phyloP scores from a whole-genome alignment of 768 basidiomycete species.

The Tricholoma terreum region DNA sequence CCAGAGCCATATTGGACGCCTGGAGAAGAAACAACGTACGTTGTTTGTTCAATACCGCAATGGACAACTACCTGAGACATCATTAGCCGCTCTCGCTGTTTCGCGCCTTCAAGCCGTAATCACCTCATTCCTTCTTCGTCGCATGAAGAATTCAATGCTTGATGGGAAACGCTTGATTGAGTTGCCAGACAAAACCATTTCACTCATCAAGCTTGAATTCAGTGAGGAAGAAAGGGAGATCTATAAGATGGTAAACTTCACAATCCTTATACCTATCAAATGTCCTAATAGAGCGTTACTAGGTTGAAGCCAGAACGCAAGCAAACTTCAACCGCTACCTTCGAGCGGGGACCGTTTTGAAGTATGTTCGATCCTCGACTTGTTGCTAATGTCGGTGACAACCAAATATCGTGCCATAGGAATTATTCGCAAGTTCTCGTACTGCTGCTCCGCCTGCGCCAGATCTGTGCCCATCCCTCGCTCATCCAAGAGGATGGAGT shows the following conservation, averaged over 20 bases:
- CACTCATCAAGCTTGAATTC: slow-evolving; percentile 54
- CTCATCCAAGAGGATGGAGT: slow-evolving; percentile 57
- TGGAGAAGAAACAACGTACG: slow-evolving; percentile 54
- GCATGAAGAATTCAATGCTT: slow-evolving; percentile 60
- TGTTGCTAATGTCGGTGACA: neutral
- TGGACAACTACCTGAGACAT: slow-evolving; percentile 1
- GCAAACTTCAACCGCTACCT: slow-evolving; percentile 64
- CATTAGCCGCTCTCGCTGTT: slow-evolving; percentile 49
- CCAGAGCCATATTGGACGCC: slow-evolving; percentile 31
- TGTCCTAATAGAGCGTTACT: neutral
- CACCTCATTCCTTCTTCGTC: slow-evolving; percentile 49
- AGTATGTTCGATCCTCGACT: slow-evolving; percentile 32
- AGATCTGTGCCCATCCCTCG: slow-evolving; percentile 66
- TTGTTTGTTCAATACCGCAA: neutral
- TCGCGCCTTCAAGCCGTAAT: slow-evolving; percentile 59
- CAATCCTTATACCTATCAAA: neutral
- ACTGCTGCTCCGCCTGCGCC: slow-evolving; percentile 53
- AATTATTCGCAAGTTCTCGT: slow-evolving; percentile 58
- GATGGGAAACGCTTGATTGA: slow-evolving; percentile 70
- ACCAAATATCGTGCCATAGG: slow-evolving; percentile 22
- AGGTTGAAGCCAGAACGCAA: slow-evolving; percentile 54
- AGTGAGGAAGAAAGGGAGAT: slow-evolving; percentile 59
- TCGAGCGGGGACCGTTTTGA: slow-evolving; percentile 62
- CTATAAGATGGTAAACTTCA: slow-evolving; percentile 45
- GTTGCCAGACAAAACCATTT: slow-evolving; percentile 53